Evolutionary conservation across 192 early-diverging fungal genomes (phyloP), one percentile per base, ranked within the genome.

Genomic region (Linnemannia elongata): DNA sequence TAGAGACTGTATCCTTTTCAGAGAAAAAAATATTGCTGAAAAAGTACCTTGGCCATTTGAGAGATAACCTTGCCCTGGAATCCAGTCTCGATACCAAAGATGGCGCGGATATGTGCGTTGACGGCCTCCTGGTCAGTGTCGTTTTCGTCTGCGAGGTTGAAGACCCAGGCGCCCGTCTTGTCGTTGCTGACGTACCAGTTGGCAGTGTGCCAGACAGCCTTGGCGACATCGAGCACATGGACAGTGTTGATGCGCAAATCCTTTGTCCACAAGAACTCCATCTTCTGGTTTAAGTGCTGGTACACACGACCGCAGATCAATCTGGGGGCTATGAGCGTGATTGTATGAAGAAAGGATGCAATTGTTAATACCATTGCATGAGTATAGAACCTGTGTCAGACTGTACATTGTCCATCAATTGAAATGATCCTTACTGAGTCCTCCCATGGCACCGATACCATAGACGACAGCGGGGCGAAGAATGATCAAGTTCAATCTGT

Each of bases 181-280:
- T 92, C 88, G 45, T 88, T 90, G 54, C 77, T 77, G 24, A 85
- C 47, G 77, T 92, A 91, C 92, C 92, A 93, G 72, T 79, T 82
- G 41, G 93, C 92, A 22, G 91, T 69, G 44, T 91, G 89, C 83
- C 94, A 89, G n/a, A 91, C 88, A 5, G 95, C 95, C 18, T 89
- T 76, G 3, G 89, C 87, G 4, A 98, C 97, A 85, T 99, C 98
- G 27, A 76, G 42, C 0, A 99, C 97, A 88, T 99, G 98, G 15
- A 99, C 98, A 1, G 98, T 99, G 89, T 97, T 98, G 83, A 99
- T 93, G 74, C 96, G 96, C 54, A 99, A 83, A 75, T 96, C 96
- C 78, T 96, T 96, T 42, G 95, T 96, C 98, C 98, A 99, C 60
- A 99, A 89, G 55, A 98, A 92, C 42, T 96, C 96, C 98, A 99